Conservation (phyloP, 2,329 filamentous ascomycete genomes). For the Bisporella sp. region DNA sequence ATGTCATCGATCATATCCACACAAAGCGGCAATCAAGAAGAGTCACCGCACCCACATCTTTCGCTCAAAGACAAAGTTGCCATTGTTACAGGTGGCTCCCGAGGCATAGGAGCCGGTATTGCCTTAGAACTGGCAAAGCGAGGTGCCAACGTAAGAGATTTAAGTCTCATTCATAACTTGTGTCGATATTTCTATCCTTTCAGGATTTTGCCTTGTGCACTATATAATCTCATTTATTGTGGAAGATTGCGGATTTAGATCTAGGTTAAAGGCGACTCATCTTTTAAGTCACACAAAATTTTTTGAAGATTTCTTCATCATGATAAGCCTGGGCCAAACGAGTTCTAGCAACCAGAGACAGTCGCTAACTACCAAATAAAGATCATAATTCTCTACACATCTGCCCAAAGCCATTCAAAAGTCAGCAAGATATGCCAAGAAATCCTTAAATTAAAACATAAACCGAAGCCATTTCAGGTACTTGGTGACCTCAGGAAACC, state of each 20-base stretch:
- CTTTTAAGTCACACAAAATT: too few relatives aligned
- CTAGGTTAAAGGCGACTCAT: too few relatives aligned
- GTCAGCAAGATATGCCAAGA: conserved; percentile 34
- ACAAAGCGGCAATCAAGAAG: too few relatives aligned
- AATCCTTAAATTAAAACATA: conserved; percentile 31
- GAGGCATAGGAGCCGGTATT: conserved; percentile 52
- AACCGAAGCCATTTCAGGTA: conserved; percentile 39
- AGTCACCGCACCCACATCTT: background rate
- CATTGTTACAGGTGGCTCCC: conserved; percentile 34
- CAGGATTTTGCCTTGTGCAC: background rate
- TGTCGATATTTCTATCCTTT: too few relatives aligned
- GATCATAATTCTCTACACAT: conserved; percentile 43
- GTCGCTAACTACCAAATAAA: too few relatives aligned
- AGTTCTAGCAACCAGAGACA: too few relatives aligned
- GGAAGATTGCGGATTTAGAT: too few relatives aligned
- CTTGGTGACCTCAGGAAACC: conserved; percentile 44
- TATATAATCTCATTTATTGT: background rate
- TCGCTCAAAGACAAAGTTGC: conserved; percentile 8
- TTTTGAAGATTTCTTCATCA: too few relatives aligned
- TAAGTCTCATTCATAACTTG: background rate
- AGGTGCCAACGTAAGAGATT: conserved; percentile 40
- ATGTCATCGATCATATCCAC: too few relatives aligned
- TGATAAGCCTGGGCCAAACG: too few relatives aligned
- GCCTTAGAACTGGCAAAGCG: conserved; percentile 47
- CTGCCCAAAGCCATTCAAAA: conserved; percentile 33